Conservation (phyloP, 2,329 filamentous ascomycete species). For the Diaporthe humulicola region DNA sequence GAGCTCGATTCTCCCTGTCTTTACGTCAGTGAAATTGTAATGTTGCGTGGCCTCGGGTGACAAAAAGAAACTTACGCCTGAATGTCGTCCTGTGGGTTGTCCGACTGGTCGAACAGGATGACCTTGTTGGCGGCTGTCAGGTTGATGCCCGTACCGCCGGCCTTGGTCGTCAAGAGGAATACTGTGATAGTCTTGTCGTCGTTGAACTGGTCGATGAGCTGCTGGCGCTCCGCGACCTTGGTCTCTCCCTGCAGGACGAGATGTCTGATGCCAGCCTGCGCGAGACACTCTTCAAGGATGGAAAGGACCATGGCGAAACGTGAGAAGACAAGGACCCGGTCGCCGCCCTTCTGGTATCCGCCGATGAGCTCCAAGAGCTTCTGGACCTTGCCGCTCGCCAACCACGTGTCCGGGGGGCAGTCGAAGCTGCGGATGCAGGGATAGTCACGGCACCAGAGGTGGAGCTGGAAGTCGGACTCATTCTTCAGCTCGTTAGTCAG, state of each 20-base stretch:
- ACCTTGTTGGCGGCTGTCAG: slow-evolving; percentile 97
- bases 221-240: slow-evolving; percentile 84
- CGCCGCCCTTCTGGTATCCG: slow-evolving; percentile 82
- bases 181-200: slow-evolving; percentile 82
- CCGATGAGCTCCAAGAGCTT: slow-evolving; percentile 82
- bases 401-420: slow-evolving; percentile 65
- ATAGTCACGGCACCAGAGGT: slow-evolving; percentile 74
- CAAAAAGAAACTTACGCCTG: slow-evolving; percentile 61
- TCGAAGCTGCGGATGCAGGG: slow-evolving; percentile 67
- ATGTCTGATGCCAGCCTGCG: slow-evolving; percentile 79
- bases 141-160: slow-evolving; percentile 97
- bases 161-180: slow-evolving; percentile 93
- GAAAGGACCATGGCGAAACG: slow-evolving; percentile 94
- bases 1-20: slow-evolving; percentile 89
- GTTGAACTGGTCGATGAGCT: slow-evolving; percentile 90
- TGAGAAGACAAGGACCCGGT: slow-evolving; percentile 91
- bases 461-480: slow-evolving; percentile 75
- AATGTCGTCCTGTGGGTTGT: slow-evolving; percentile 98
- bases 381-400: slow-evolving; percentile 85
- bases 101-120: slow-evolving; percentile 96
- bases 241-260: slow-evolving; percentile 90
- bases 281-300: slow-evolving; percentile 86
- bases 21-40: neutral
- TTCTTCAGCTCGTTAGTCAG: slow-evolving; percentile 68
- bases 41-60: neutral